Evolutionary conservation across 2,329 filamentous ascomycete species (phyloP), one percentile per base, ranked within the genome.

Genomic region (Pyricularia pennisetigena): DNA sequence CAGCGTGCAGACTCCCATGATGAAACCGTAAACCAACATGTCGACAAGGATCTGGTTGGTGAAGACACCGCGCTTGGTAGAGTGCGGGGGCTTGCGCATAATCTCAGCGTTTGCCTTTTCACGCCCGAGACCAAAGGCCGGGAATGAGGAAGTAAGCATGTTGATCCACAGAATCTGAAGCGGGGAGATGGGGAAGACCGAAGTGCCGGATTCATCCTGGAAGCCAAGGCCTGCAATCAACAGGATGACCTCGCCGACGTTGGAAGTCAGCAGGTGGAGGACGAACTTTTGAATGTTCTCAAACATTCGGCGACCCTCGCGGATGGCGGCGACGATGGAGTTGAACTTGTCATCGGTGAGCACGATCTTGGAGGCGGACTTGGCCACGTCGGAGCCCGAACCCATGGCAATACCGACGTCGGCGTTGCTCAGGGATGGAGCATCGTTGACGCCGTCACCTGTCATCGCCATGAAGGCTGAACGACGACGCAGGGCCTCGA

Each of bases 121-220:
- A 72, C 93, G 90, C 24, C 93, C 92, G 0, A 97, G 86, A 62
- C 93, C 93, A 81, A 97, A 95, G 69, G 94, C 93, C 1, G 93
- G 93, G 77, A 95, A 88, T 1, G 90, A 91, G 59, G 91, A 94
- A 0, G 93, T 97, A 68, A 95, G 86, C 90, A 97, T 94, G 78
- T 97, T 97, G 77, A 97, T 92, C 93, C 92, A 97, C 69, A 97
- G 85, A 71, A 97, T 94, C 73, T 97, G 89, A 12, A 97, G 87
- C 0, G 93, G 92, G 0, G 91, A 88, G 63, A 97, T 86, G 4
- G 93, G 93, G 77, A 96, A 97, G 10, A 97, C 92, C 0, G 92
- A 95, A 70, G 91, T 84, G 9, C 86, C 84, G 10, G 82, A 80
- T 2, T 78, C 72, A 74, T 97, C 93, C 74, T 93, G 90, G 80